Conservation (phyloP, 495 filamentous ascomycete species). For the Cudoniella acicularis region DNA sequence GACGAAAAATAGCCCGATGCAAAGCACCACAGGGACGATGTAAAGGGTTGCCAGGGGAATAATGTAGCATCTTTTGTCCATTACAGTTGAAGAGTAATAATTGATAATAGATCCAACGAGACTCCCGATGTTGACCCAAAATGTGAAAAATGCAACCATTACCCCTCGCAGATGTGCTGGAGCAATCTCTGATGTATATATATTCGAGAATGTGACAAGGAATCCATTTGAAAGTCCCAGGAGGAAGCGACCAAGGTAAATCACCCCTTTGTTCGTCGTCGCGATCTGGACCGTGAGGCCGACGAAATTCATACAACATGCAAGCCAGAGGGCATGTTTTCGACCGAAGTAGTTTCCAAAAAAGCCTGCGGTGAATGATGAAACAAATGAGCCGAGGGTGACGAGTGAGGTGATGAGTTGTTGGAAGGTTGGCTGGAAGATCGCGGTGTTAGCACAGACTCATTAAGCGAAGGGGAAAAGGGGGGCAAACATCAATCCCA, state of each 20-base stretch:
- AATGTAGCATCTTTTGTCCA: conserved; percentile 44
- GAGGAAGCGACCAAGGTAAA: conserved; percentile 53
- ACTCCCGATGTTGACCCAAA: conserved; percentile 38
- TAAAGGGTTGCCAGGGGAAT: conserved; percentile 57
- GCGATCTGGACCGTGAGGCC: conserved; percentile 54
- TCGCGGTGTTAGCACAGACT: background rate
- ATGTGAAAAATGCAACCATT: conserved; percentile 24
- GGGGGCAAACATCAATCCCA: conserved; percentile 40
- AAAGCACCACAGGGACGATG: conserved; percentile 49
- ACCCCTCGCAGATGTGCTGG: conserved; percentile 19
- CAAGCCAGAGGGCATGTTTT: conserved; percentile 44
- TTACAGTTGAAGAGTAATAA: conserved; percentile 48
- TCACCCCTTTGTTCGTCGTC: conserved; percentile 44
- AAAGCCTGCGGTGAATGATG: conserved; percentile 49
- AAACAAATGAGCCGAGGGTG: conserved; percentile 56
- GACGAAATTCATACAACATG: conserved; percentile 42
- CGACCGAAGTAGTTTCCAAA: conserved; percentile 45
- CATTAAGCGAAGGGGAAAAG: background rate
- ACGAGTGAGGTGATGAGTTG: conserved; percentile 55
- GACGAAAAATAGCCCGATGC: conserved; percentile 51
- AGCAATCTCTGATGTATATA: conserved; percentile 46
- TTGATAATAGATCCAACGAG: conserved; percentile 58
- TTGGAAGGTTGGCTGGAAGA: conserved; percentile 38
- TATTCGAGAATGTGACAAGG: conserved; percentile 55
- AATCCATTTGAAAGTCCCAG: conserved; percentile 54